These are phyloP conservation scores for Cutaneotrichosporon dermatis DNA, from an alignment of 1,284 basidiomycete genomes.

Conservation along the genomic window DNA sequence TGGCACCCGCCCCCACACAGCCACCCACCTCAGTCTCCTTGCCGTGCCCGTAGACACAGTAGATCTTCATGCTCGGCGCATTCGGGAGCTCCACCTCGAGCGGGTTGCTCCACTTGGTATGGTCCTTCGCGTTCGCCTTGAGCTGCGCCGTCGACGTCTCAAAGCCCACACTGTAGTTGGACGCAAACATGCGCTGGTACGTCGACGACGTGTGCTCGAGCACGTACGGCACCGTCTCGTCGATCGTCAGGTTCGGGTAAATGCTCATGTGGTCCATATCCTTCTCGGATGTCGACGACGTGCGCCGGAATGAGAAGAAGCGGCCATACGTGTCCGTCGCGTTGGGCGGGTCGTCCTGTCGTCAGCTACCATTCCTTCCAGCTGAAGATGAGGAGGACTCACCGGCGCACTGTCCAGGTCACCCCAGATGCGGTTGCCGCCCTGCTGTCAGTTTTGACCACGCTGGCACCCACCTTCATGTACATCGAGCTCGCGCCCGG, in stretches of 20 bases:
- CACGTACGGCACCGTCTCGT: constrained; percentile 72
- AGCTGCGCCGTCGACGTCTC: constrained; percentile 69
- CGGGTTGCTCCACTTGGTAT: constrained; percentile 40
- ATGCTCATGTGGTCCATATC: constrained; percentile 44
- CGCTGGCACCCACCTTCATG: constrained; percentile 58
- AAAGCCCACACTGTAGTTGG: constrained; percentile 91
- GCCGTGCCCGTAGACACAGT: constrained; percentile 91
- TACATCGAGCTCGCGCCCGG: constrained; percentile 90
- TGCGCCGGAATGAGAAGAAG: constrained; percentile 71
- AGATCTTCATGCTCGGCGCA: constrained; percentile 89
- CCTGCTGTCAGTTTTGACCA: constrained; percentile 38
- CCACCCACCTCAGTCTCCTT: constrained; percentile 83
- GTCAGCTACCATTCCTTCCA: constrained; percentile 34
- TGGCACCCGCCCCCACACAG: too few species aligned
- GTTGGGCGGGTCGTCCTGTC: constrained; percentile 59
- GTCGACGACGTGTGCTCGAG: constrained; percentile 73
- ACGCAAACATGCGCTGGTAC: constrained; percentile 86
- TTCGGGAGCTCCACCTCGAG: constrained; percentile 58
- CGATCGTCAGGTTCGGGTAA: constrained; percentile 72
- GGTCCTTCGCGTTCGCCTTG: constrained; percentile 64
- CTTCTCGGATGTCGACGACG: constrained; percentile 28
- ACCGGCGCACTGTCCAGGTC: constrained; percentile 47
- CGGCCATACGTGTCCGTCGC: constrained; percentile 69
- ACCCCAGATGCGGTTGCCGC: constrained; percentile 89
- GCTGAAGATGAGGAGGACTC: constrained; percentile 24